Conservation (phyloP, 768 basidiomycete genomes). For the Clitopilus hobsonii region DNA sequence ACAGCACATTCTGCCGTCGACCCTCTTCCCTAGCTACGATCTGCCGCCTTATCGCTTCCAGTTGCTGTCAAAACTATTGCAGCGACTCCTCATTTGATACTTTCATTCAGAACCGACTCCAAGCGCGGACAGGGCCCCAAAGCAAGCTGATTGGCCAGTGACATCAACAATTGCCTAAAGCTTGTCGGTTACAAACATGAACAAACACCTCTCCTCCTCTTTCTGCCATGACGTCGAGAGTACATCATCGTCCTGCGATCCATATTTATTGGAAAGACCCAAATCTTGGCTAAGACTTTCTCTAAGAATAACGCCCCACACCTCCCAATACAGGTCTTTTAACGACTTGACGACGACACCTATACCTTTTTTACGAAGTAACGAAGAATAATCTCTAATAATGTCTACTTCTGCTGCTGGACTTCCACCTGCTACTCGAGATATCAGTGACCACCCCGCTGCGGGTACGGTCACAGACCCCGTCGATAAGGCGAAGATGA, state of each 20-base stretch:
- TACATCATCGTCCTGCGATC: background rate
- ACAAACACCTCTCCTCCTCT: background rate
- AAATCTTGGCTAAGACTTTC: background rate
- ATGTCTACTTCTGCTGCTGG: too few species aligned
- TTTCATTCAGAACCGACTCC: background rate
- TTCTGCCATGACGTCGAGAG: background rate
- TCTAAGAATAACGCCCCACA: background rate
- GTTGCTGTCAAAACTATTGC: background rate
- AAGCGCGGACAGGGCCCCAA: background rate
- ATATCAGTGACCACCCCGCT: constrained; percentile 54
- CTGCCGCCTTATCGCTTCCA: background rate
- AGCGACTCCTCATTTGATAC: background rate
- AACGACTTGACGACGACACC: background rate
- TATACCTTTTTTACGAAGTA: background rate
- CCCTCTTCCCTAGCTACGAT: background rate
- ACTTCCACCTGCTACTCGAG: constrained; percentile 58
- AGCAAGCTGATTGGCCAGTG: background rate
- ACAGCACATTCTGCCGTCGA: background rate
- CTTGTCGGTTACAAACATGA: background rate
- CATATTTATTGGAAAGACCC: background rate
- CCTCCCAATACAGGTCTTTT: background rate
- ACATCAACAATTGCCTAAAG: background rate
- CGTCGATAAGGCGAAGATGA: constrained; percentile 51
- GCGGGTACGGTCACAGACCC: constrained; percentile 63
- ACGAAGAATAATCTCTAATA: background rate